Base-by-base conservation (phyloP, 2,329 filamentous ascomycete genomes). In the Cladorrhinum sp. region DNA sequence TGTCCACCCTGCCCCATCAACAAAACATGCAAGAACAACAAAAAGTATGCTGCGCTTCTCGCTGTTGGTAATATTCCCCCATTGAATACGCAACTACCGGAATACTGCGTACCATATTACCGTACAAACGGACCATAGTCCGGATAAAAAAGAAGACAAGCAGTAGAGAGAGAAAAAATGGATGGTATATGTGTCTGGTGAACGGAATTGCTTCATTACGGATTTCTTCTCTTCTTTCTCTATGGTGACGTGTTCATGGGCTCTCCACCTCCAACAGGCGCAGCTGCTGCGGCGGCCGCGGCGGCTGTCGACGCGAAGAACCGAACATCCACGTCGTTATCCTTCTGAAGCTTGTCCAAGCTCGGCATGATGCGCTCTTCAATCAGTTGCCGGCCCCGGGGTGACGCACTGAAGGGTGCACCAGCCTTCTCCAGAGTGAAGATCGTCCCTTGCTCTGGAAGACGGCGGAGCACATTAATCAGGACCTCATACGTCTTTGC, bases 321-420 rank as follows among this genome's bases (percentile, higher is more conserved):
- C 75, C 95, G 87, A 72, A 99, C 95, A 78, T 99, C 95, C 69
- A 98, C 94, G 78, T 99, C 95, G 67, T 96, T 91, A 74, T 99
- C 95, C 79, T 94, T 90, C 81, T 97, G 93, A 71, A 99, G 82
- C 81, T 97, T 97, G 80, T 94, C 90, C 69, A 99, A 79, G 73
- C 92, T 94, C 24, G 94, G 93, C 72, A 96, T 78, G 73, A 98
- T 88, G 72, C 91, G 88, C 76, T 91, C 86, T 75, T 92, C 87
- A 72, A 96, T 95, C 67, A 96, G 82, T 70, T 93, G 88, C 70
- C 88, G 85, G 57, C 89, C 90, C 70, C 85, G 84, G 49, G 88
- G 83, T 61, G 91, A 92, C 20, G 91, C 84, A 69, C 78, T 77
- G 64, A 79, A 79, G 71, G 83, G 77, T 63, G 76, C 76, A 61